phyloP scores from a whole-genome alignment of 208 protist species.

The Trypanosoma cruzi region DNA sequence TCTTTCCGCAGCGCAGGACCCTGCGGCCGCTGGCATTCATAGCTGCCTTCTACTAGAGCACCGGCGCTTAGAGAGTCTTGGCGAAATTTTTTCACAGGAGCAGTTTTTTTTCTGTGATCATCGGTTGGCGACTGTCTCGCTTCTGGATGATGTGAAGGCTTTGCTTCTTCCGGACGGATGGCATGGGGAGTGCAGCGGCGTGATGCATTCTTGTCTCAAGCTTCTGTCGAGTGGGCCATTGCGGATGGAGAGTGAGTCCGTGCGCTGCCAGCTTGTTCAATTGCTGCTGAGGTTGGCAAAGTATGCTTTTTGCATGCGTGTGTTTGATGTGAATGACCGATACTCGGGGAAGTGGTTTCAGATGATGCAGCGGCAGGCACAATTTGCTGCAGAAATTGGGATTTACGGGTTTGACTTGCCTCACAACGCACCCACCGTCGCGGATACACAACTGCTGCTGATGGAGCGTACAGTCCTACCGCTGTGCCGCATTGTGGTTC shows the following conservation, averaged over 20 bases:
- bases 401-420: conserved; percentile 6
- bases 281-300: conserved; percentile 10
- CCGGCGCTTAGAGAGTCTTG: background rate
- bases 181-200: background rate
- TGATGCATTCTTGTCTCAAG: background rate
- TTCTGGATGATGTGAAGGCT: background rate
- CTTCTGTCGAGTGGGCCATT: background rate
- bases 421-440: background rate
- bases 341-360: conserved; percentile 2
- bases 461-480: conserved; percentile 15
- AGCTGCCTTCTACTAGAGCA: conserved; percentile 1
- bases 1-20: conserved; percentile 6
- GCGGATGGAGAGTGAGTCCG: background rate
- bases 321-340: conserved; percentile 3
- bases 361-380: background rate
- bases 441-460: conserved; percentile 8
- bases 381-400: background rate
- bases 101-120: background rate
- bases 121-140: background rate
- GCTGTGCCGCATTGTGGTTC: conserved; percentile 1
- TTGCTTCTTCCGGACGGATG: background rate
- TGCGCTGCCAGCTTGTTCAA: conserved; percentile 9
- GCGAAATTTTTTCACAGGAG: background rate
- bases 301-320: conserved; percentile 22
- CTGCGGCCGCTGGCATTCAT: background rate